Base-by-base conservation (phyloP, 148 eudicot genomes). In the Camellia japonica region DNA sequence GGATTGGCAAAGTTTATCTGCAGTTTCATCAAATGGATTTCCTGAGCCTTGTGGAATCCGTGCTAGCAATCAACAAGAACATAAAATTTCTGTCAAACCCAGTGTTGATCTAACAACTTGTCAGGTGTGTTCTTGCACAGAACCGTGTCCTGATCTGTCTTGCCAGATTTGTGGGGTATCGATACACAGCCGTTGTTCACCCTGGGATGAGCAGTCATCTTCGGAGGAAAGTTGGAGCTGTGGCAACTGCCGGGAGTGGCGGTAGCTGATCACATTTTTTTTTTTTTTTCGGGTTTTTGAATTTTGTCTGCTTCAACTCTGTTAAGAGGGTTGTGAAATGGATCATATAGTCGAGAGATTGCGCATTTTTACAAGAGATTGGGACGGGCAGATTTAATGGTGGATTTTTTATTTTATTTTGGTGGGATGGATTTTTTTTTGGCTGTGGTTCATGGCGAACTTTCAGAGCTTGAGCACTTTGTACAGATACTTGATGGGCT, bases 171-270 rank as follows among this genome's bases (percentile, higher is more conserved):
- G 99, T 82, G 97, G 94, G 49, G 12, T 91, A 44, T 82, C 81
- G 73, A 75, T 93, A 51, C 97, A 95, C 82, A 82, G 84, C 78
- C 88, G 88, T 69, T 95, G 97, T 79, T 92, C 93, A 0, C 93
- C 93, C 1, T 91, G 91, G 93, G 85, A 80, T 58, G 93, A 85
- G 56, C 55, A 71, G 11, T 71, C 79, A 12, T 66, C 89, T 65
- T 77, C 20, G 68, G 89, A 84, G 68, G 63, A 83, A 16, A 79
- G 79, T 60, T 95, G 97, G 99, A 85, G 58, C 82, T 95, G 98
- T 85, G 94, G 90, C 63, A 84, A 80, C 68, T 95, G 99, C 78
- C 80, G 89, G 47, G 88, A 77, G 67, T 91, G 91, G 91, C 73
- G 78, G 51, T 93, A 85, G 74, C 72, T 42, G 51, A 67, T 47